phyloP scores from a whole-genome alignment of 768 basidiomycete genomes.

The Neoboletus magnificus region DNA sequence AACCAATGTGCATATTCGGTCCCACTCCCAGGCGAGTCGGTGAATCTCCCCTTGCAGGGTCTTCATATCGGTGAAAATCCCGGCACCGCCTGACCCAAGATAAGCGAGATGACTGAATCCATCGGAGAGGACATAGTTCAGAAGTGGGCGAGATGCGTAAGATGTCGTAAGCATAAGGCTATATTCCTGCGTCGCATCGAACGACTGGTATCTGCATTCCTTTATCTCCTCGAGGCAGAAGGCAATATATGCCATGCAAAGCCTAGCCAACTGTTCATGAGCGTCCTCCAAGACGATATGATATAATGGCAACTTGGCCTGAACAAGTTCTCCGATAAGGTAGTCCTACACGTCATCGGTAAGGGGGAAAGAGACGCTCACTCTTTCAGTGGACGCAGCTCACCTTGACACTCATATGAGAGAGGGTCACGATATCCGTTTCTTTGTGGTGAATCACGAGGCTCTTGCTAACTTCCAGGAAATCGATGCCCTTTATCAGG shows the following conservation, averaged over 20 bases:
- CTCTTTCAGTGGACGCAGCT: not conserved
- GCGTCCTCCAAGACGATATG: constrained; percentile 8
- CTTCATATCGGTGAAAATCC: constrained; percentile 1
- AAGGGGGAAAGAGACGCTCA: not conserved
- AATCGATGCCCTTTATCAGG: not conserved
- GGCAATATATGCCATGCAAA: constrained; percentile 7
- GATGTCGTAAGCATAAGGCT: not conserved
- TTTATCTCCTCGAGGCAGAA: constrained; percentile 7
- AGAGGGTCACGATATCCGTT: constrained; percentile 6
- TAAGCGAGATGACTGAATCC: constrained; percentile 8
- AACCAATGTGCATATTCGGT: not conserved
- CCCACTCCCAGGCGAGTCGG: constrained; percentile 1
- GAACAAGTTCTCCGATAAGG: constrained; percentile 7
- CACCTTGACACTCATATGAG: constrained; percentile 22
- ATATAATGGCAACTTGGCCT: not conserved
- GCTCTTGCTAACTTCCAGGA: constrained; percentile 2
- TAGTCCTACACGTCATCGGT: constrained; percentile 4
- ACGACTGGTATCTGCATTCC: not conserved
- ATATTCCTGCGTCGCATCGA: not conserved
- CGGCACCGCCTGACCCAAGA: not conserved
- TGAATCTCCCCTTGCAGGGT: not conserved
- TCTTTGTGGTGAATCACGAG: constrained; percentile 10
- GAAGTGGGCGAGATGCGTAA: not conserved
- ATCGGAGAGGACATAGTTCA: constrained; percentile 8
- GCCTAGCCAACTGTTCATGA: constrained; percentile 4